These are phyloP conservation scores for Rhizoctonia solani DNA, from an alignment of 1,284 basidiomycete species.

Conservation along the genomic window DNA sequence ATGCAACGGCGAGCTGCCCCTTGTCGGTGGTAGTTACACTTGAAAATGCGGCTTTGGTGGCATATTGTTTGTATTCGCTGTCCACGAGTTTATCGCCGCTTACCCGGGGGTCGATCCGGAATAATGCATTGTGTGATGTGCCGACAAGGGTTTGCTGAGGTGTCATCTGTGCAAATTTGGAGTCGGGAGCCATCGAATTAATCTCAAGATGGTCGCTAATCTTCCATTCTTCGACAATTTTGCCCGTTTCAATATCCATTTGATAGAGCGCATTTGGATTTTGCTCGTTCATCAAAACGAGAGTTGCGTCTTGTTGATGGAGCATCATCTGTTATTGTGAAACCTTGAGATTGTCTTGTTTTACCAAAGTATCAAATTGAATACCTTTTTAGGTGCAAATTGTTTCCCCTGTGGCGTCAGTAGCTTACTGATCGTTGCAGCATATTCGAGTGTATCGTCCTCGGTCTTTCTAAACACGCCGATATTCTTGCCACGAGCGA, in stretches of 20 bases:
- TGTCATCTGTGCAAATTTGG: slow-evolving; percentile 95
- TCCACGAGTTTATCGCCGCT: slow-evolving; percentile 93
- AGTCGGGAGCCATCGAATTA: slow-evolving; percentile 87
- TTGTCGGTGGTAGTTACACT: slow-evolving; percentile 85
- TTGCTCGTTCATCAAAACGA: slow-evolving; percentile 88
- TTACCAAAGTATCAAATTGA: slow-evolving; percentile 36
- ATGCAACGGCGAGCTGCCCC: slow-evolving; percentile 91
- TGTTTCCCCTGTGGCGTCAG: slow-evolving; percentile 79
- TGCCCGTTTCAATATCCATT: slow-evolving; percentile 94
- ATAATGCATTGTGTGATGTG: slow-evolving; percentile 90
- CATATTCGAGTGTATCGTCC: slow-evolving; percentile 82
- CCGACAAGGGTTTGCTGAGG: slow-evolving; percentile 93
- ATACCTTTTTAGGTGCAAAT: slow-evolving; percentile 86
- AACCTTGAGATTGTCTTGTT: neutral
- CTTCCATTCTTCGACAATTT: slow-evolving; percentile 99
- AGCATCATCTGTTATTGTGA: slow-evolving; percentile 81
- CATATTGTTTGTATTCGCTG: slow-evolving; percentile 95
- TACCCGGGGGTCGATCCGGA: slow-evolving; percentile 94
- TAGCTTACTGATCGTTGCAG: slow-evolving; percentile 86
- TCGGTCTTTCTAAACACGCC: slow-evolving; percentile 92
- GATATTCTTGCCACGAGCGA: slow-evolving; percentile 93
- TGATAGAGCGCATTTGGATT: slow-evolving; percentile 87
- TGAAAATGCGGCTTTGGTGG: slow-evolving; percentile 94
- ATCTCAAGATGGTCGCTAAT: slow-evolving; percentile 88
- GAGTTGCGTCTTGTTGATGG: slow-evolving; percentile 95